A percentile compares a stretch with the other conserved stretches of the same genome.
phyloP scores from a whole-genome alignment of 2,329 filamentous ascomycete genomes.

The Nemania bipapillata region DNA sequence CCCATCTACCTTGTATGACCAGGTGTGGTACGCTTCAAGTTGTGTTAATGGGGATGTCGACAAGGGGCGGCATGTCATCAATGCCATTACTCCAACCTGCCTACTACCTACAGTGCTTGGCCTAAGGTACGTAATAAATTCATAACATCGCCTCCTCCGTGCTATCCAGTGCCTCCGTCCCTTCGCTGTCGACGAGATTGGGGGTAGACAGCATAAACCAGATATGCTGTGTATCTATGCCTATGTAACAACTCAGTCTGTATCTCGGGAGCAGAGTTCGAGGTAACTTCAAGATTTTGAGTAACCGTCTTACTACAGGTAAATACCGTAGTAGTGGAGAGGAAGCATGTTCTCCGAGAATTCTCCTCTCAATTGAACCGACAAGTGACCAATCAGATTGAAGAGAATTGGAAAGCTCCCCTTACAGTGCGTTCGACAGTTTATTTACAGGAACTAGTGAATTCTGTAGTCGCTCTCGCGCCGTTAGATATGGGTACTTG shows the following conservation, averaged over 20 bases:
- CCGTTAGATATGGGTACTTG: slow-evolving; percentile 11
- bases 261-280: background rate
- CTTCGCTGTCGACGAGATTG: background rate
- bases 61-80: slow-evolving; percentile 29
- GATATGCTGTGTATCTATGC: background rate
- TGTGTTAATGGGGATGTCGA: slow-evolving; percentile 6
- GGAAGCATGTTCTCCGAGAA: slow-evolving; percentile 27
- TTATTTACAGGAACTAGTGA: background rate
- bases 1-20: background rate
- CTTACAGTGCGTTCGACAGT: slow-evolving; percentile 11
- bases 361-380: slow-evolving; percentile 26
- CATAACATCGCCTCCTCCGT: background rate
- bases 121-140: background rate
- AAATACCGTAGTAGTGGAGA: slow-evolving; percentile 15
- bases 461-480: background rate
- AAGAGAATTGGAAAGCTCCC: slow-evolving; percentile 3
- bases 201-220: background rate
- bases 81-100: slow-evolving; percentile 21
- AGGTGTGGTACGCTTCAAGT: slow-evolving; percentile 1
- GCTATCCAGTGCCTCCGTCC: background rate
- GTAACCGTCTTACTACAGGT: slow-evolving; percentile 12
- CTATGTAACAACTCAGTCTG: background rate
- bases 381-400: slow-evolving; percentile 12
- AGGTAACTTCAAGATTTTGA: background rate
- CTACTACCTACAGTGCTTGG: background rate